A percentile compares a stretch with the other conserved stretches of the same genome.
phyloP scores from a whole-genome alignment of 163 green algal genomes.

The Coccomyxa subellipsoidea region DNA sequence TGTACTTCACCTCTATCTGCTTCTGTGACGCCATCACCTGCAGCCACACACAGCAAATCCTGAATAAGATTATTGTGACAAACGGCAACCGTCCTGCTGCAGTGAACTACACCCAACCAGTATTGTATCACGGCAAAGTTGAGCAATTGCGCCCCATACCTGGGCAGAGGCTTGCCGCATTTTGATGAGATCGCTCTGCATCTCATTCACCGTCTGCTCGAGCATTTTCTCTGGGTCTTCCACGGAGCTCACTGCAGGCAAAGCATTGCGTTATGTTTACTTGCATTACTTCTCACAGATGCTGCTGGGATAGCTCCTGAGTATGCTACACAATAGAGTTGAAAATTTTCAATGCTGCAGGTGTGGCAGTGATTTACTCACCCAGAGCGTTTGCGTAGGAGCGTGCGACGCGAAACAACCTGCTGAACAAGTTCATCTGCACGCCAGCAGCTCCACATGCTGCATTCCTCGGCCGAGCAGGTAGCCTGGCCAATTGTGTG shows the following conservation, averaged over 20 bases:
- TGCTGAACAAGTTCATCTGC: conserved; percentile 78
- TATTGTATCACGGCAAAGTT: background rate
- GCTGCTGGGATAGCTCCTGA: background rate
- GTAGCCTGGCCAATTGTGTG: background rate
- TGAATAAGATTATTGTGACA: background rate
- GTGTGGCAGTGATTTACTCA: conserved; percentile 22
- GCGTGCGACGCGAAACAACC: conserved; percentile 75
- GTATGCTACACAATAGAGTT: background rate
- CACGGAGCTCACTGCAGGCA: conserved; percentile 64
- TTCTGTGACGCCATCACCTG: conserved; percentile 95
- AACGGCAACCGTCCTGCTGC: background rate
- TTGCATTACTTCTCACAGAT: background rate
- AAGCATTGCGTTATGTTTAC: background rate
- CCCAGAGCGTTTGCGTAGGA: conserved; percentile 86
- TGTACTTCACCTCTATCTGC: conserved; percentile 94
- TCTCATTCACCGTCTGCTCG: conserved; percentile 95
- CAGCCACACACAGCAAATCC: background rate
- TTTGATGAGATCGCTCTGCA: conserved; percentile 96
- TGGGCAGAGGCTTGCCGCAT: conserved; percentile 95
- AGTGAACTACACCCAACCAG: too few relatives aligned
- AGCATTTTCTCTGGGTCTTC: conserved; percentile 99
- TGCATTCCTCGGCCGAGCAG: background rate
- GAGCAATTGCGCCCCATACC: conserved; percentile 32
- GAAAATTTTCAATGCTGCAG: background rate
- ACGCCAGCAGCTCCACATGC: background rate